A percentile compares a stretch with the other conserved stretches of the same genome.
These are phyloP conservation scores for Solanum sejunctum DNA, from an alignment of 257 asterid species.

Conservation along the genomic window DNA sequence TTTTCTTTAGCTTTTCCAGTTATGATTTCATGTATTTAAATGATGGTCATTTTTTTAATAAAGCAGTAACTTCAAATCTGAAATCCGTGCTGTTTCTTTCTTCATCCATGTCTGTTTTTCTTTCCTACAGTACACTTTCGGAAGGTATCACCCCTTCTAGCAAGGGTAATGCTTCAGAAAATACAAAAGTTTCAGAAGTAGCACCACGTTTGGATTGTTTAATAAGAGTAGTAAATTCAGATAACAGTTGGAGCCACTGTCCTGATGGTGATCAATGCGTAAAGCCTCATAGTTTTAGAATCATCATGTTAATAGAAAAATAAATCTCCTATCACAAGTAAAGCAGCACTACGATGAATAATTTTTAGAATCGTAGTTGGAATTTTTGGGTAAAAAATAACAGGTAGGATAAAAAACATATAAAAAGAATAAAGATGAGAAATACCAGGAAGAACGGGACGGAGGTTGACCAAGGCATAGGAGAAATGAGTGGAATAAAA, in stretches of 20 bases:
- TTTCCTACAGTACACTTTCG: not conserved
- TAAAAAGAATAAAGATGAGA: not conserved
- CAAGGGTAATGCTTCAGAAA: not conserved
- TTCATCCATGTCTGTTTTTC: no score
- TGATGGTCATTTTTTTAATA: no score
- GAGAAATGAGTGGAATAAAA: slow-evolving; percentile 61
- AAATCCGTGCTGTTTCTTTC: no score
- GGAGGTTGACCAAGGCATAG: slow-evolving; percentile 29
- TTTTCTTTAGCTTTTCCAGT: no score
- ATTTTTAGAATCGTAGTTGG: not conserved
- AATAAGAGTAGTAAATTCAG: not conserved
- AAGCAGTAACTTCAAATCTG: no score
- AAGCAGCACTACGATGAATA: not conserved
- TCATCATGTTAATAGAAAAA: not conserved
- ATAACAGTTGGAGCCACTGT: not conserved
- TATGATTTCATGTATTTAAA: no score
- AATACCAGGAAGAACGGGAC: slow-evolving; percentile 80
- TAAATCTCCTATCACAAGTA: not conserved
- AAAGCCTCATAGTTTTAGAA: not conserved
- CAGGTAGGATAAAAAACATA: not conserved
- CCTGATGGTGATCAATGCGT: not conserved
- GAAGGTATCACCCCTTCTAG: not conserved
- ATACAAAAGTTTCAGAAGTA: not conserved
- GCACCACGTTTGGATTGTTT: not conserved
- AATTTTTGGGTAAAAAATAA: not conserved